Conservation (phyloP, 192 early-diverging fungal genomes). For the Pilobolus umbonatus region DNA sequence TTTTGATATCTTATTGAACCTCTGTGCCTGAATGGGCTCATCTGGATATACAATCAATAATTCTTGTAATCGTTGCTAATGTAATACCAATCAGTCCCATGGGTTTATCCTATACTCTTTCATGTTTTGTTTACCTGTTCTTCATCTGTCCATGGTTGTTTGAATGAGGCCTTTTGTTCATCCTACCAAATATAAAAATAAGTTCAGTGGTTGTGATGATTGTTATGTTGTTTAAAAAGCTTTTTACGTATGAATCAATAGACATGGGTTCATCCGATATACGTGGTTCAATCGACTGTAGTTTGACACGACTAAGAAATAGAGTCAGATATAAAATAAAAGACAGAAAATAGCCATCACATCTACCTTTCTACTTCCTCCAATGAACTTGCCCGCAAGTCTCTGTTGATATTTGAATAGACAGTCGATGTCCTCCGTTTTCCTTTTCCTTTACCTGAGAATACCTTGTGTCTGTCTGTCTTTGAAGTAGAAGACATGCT, state of each 20-base stretch:
- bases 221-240: too few species aligned
- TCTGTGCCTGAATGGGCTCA: conserved; percentile 62
- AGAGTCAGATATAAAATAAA: neutral
- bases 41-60: conserved; percentile 62
- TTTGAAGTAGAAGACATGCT: neutral
- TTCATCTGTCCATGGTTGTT: conserved; percentile 67
- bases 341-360: neutral
- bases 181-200: conserved; percentile 7
- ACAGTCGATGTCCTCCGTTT: conserved; percentile 20
- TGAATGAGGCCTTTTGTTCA: conserved; percentile 50
- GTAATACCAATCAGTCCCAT: neutral
- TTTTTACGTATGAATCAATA: too few species aligned
- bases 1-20: conserved; percentile 67
- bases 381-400: conserved; percentile 10
- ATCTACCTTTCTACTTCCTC: neutral
- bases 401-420: neutral
- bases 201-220: too few species aligned
- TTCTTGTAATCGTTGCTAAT: conserved; percentile 47
- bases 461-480: neutral
- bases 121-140: conserved; percentile 40
- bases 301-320: neutral
- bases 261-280: conserved; percentile 7
- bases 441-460: conserved; percentile 22
- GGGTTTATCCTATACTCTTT: neutral
- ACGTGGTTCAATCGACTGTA: conserved; percentile 18